Percentiles rank a stretch among this genome's conserved stretches.
These are phyloP conservation scores for Syzygium aromaticum DNA, from an alignment of 345 rosid species.

Conservation along the genomic window DNA sequence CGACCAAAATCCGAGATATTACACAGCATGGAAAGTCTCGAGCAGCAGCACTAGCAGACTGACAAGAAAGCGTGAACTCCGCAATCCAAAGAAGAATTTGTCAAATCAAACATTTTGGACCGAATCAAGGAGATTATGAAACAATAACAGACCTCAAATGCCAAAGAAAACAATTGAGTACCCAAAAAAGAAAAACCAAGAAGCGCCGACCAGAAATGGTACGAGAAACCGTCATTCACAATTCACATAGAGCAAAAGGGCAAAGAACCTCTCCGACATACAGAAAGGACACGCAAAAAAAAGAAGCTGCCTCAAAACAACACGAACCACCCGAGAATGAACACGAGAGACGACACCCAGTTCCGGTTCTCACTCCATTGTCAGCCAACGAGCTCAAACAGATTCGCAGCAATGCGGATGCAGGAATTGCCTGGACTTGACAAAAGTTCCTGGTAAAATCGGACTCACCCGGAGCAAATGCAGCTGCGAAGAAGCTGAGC, in stretches of 20 bases:
- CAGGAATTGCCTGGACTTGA: not conserved
- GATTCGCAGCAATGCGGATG: not conserved
- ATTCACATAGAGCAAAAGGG: not conserved
- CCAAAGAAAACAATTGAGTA: not conserved
- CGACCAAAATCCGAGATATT: not conserved
- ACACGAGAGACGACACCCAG: not conserved
- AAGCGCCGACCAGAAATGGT: not conserved
- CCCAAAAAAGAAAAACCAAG: not conserved
- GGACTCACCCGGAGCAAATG: conserved; percentile 37
- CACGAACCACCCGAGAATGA: not conserved
- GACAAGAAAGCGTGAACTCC: not conserved
- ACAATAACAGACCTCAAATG: not conserved
- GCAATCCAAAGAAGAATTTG: not conserved
- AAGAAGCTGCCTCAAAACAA: not conserved
- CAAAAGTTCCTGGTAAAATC: not conserved
- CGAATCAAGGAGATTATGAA: not conserved
- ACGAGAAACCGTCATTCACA: not conserved
- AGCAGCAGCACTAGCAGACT: not conserved
- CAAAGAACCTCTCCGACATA: not conserved
- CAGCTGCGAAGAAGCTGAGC: conserved; percentile 1
- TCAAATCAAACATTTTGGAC: not conserved
- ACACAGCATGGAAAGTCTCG: not conserved
- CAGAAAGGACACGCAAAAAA: not conserved
- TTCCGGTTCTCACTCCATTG: not conserved
- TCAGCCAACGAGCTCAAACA: not conserved